These are phyloP conservation scores for Rhodotorula sp. DNA, from an alignment of 1,284 basidiomycete species.

Conservation along the genomic window DNA sequence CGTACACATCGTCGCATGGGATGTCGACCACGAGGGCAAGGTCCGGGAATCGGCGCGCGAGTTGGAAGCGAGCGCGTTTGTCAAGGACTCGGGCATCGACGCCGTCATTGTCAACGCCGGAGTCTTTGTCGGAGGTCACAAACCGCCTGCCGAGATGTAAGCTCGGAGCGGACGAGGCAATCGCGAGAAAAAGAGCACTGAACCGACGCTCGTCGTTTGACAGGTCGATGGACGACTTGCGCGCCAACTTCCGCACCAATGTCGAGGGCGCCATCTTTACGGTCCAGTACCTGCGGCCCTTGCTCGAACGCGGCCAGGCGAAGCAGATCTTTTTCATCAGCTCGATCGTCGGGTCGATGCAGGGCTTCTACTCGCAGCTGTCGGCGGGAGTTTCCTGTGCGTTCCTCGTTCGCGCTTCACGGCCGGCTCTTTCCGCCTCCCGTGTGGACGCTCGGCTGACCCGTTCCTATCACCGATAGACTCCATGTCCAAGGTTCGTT, in stretches of 20 bases:
- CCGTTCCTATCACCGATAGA: neutral
- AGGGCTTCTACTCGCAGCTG: conserved; percentile 1
- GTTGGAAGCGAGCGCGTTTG: conserved; percentile 3
- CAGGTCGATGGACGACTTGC: conserved; percentile 18
- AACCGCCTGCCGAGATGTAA: conserved; percentile 8
- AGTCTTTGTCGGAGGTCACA: conserved; percentile 17
- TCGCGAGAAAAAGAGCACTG: no score
- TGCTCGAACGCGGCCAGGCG: conserved; percentile 12
- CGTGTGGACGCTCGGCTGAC: neutral
- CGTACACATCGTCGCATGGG: conserved; percentile 14
- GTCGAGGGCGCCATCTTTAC: conserved; percentile 29
- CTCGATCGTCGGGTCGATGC: conserved; percentile 15
- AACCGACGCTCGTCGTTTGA: neutral
- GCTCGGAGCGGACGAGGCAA: neutral
- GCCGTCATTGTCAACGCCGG: conserved; percentile 26
- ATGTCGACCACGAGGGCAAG: conserved; percentile 18
- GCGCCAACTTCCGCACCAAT: conserved; percentile 28
- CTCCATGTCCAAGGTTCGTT: conserved; percentile 20
- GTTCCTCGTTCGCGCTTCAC: neutral
- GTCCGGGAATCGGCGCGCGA: conserved; percentile 6
- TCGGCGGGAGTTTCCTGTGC: conserved; percentile 13
- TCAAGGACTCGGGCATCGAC: conserved; percentile 9
- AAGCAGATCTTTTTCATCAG: conserved; percentile 32
- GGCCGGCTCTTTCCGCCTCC: neutral
- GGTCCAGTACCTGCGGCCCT: conserved; percentile 21